Conservation (phyloP, 163 green algal genomes). For the Coccomyxa subellipsoidea region DNA sequence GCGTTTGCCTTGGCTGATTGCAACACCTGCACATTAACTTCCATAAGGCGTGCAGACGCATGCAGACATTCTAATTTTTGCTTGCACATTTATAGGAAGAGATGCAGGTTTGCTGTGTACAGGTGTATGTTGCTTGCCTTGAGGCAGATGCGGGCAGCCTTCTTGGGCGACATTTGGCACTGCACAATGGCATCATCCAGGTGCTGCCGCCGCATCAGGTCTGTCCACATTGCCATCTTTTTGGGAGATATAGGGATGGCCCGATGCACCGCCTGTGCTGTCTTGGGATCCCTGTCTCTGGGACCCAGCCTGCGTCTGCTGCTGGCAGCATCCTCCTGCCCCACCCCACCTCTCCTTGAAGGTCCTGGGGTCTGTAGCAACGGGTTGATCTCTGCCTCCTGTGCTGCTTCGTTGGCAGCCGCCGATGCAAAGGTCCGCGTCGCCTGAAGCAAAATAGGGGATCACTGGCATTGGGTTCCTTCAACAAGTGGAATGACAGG, state of each 20-base stretch:
- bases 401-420: not conserved
- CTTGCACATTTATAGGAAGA: not conserved
- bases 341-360: not conserved
- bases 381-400: constrained; percentile 4
- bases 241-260: constrained; percentile 15
- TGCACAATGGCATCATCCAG: constrained; percentile 40
- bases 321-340: not conserved
- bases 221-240: constrained; percentile 4
- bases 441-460: not conserved
- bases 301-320: not conserved
- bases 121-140: constrained; percentile 18
- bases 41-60: not conserved
- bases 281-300: not conserved
- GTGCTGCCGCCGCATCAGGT: constrained; percentile 20
- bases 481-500: not conserved
- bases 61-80: too few species aligned
- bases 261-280: not conserved
- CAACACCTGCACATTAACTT: constrained; percentile 22
- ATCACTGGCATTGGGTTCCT: not conserved
- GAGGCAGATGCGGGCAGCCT: constrained; percentile 21
- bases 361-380: constrained; percentile 1
- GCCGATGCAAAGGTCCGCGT: not conserved
- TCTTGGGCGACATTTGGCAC: constrained; percentile 32
- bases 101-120: not conserved
- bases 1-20: constrained; percentile 39